phyloP scores from a whole-genome alignment of 495 filamentous ascomycete genomes.

The Neurospora sp. region DNA sequence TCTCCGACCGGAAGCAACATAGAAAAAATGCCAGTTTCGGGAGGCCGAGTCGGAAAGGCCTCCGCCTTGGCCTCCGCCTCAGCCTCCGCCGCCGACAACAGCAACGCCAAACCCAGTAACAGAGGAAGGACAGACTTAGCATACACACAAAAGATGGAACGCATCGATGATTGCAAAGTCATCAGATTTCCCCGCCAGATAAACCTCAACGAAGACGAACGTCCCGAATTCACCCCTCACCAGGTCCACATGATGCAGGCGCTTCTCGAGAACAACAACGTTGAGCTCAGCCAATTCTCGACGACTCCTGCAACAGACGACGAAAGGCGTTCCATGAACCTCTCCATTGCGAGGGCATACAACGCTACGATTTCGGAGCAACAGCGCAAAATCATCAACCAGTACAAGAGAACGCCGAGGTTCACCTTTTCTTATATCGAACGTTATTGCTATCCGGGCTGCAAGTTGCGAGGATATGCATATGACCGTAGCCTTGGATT shows the following conservation, averaged over 20 bases:
- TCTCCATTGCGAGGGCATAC: background rate
- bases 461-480: background rate
- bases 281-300: background rate
- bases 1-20: background rate
- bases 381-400: background rate
- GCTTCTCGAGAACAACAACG: background rate
- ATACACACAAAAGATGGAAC: background rate
- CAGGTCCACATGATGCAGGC: background rate
- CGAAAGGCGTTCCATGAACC: rapidly evolving
- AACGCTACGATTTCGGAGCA: background rate
- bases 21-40: background rate
- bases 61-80: background rate
- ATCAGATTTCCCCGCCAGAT: background rate
- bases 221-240: background rate
- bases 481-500: background rate
- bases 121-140: background rate
- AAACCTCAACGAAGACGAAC: background rate
- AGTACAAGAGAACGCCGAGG: too few species aligned
- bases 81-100: background rate
- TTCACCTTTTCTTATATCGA: too few species aligned
- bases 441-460: too few species aligned
- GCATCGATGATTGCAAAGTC: background rate
- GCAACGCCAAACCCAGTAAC: too few species aligned
- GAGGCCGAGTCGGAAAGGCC: background rate
- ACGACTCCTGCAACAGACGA: background rate